Evolutionary conservation across 2,329 filamentous ascomycete genomes (phyloP), one percentile per base, ranked within the genome.

Genomic region (Pseudopithomyces chartarum): DNA sequence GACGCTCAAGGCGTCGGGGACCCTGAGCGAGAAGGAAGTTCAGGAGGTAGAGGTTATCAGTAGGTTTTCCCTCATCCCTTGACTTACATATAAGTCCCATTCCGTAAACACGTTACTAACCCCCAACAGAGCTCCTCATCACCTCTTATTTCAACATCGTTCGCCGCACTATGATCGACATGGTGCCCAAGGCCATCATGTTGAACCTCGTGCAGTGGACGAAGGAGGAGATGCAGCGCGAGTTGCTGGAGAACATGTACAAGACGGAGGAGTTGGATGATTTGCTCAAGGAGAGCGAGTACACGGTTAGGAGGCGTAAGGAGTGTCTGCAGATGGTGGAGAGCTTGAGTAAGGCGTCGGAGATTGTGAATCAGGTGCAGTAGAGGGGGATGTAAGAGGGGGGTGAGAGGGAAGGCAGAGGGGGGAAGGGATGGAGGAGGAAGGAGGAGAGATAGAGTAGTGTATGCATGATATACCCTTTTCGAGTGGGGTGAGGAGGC

Each of bases 271-370:
- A 94, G 68, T 84, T 97, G 26, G 95, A 99, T 66, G 93, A 97
- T 60, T 83, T 99, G 63, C 88, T 99, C 63, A 97, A 97, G 84
- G 95, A 99, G 80, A 96, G 91, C 74, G 95, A 99, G 78, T 98
- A 97, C 83, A 99, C 95, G 3, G 85, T 96, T 70, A 87, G 94
- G 70, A 85, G 95, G 77, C 86, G 95, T 76, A 99, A 99, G 84
- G 95, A 99, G 79, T 99, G 95, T 79, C 92, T 96, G 80, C 92
- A 97, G 79, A 99, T 99, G 95, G 95, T 99, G 50, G 95, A 99
- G 79, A 96, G 91, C 54, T 82, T 99, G 71, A 81, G 84, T 66
- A 90, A 90, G 78, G 95, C 95, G 55, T 95, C 88, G 78, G 95
- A 99, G 82, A 98, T 99, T 80, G 95, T 99, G 75, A 93, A 91